These are phyloP conservation scores for Metarhizium album DNA, from an alignment of 2,329 filamentous ascomycete genomes.

Conservation along the genomic window DNA sequence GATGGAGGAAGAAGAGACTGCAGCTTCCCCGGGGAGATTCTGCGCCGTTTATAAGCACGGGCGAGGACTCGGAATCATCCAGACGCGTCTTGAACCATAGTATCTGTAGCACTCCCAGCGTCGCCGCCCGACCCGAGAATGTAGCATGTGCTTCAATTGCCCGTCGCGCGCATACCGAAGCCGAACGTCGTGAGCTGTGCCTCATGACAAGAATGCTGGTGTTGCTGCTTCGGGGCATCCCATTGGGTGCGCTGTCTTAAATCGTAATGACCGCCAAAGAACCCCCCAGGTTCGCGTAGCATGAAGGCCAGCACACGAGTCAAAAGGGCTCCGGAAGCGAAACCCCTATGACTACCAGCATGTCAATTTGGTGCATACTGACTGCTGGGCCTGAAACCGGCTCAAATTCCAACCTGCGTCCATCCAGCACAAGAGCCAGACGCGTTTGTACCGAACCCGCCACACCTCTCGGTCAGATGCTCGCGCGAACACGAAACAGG, in stretches of 20 bases:
- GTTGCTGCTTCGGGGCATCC: background rate
- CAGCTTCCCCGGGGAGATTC: slow-evolving; percentile 10
- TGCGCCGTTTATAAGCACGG: slow-evolving; percentile 18
- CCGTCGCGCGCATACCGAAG: slow-evolving; percentile 1
- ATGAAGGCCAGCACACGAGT: background rate
- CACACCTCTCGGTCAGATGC: background rate
- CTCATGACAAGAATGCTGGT: slow-evolving; percentile 3
- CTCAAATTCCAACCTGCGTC: background rate
- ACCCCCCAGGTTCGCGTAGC: background rate
- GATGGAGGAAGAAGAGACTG: slow-evolving; percentile 8
- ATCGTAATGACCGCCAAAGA: background rate
- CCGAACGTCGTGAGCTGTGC: background rate
- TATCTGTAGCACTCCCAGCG: background rate
- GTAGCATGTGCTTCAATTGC: background rate
- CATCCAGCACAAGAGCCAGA: background rate
- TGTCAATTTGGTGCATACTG: background rate
- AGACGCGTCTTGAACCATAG: slow-evolving; percentile 5
- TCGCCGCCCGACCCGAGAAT: background rate
- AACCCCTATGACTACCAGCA: too few relatives aligned
- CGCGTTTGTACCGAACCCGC: background rate
- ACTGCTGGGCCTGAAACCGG: background rate
- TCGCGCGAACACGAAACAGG: background rate
- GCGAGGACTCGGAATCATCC: background rate
- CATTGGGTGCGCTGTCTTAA: slow-evolving; percentile 1
- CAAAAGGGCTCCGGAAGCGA: background rate